Evolutionary conservation across 202 grass and related monocot species (phyloP).

Genomic region (Carex sylvatica): DNA sequence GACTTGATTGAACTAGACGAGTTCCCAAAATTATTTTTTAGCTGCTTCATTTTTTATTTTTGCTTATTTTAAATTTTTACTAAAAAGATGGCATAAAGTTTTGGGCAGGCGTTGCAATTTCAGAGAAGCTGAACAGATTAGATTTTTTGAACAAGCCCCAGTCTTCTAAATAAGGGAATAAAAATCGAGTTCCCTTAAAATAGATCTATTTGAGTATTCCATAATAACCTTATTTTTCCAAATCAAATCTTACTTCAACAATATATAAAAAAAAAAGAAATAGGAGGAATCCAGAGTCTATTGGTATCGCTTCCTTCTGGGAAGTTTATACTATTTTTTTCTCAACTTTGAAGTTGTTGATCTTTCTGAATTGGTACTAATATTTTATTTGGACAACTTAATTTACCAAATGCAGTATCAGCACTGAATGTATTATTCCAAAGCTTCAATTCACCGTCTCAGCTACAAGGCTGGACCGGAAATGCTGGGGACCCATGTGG

Average conservation of each 20-base stretch:
- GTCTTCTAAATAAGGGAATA: neutral
- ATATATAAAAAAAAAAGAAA: neutral
- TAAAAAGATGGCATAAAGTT: slow-evolving; percentile 18
- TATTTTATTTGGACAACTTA: slow-evolving; percentile 1
- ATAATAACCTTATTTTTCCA: neutral
- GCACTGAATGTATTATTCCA: slow-evolving; percentile 72
- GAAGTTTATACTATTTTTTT: neutral
- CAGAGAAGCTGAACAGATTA: neutral
- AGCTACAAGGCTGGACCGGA: slow-evolving; percentile 61
- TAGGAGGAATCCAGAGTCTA: neutral
- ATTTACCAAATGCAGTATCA: slow-evolving; percentile 52
- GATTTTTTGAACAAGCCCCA: neutral
- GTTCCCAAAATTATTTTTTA: slow-evolving; percentile 1
- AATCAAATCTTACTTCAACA: neutral
- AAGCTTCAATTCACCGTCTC: slow-evolving; percentile 64
- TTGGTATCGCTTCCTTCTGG: neutral
- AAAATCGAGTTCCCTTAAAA: slow-evolving; percentile 7
- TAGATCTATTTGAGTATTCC: slow-evolving; percentile 22
- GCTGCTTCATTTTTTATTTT: neutral
- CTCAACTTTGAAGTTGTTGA: neutral
- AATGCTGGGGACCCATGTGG: slow-evolving; percentile 71
- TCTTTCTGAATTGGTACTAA: slow-evolving; percentile 16
- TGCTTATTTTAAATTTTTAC: slow-evolving; percentile 1
- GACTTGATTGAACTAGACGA: slow-evolving; percentile 2
- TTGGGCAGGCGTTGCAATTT: neutral